Evolutionary conservation across 2,329 filamentous ascomycete species (phyloP).

Genomic region (Biscogniauxia sp.): DNA sequence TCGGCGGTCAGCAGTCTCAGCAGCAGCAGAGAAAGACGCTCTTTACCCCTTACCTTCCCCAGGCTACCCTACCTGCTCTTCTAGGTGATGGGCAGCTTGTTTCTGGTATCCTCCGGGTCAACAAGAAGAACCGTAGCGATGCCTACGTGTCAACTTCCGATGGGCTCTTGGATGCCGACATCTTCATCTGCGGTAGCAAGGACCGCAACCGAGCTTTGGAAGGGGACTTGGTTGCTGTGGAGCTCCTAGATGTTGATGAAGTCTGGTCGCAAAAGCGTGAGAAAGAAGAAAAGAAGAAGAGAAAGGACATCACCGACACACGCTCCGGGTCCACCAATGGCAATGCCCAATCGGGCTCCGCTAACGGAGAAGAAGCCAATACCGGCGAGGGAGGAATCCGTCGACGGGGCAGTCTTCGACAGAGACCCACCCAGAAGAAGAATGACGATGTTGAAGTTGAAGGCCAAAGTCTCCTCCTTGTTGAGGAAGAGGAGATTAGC

Average conservation of each 20-base stretch:
- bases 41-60: conserved; percentile 95
- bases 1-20: conserved; percentile 67
- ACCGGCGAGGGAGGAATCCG: conserved; percentile 80
- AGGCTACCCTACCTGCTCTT: conserved; percentile 87
- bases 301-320: conserved; percentile 96
- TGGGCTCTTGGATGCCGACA: conserved; percentile 85
- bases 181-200: conserved; percentile 99
- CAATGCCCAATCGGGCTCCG: conserved; percentile 61
- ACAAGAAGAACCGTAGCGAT: conserved; percentile 99
- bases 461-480: conserved; percentile 91
- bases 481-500: conserved; percentile 98
- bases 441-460: conserved; percentile 99
- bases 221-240: conserved; percentile 91
- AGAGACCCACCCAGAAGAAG: conserved; percentile 98
- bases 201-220: conserved; percentile 96
- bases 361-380: conserved; percentile 59
- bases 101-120: conserved; percentile 92
- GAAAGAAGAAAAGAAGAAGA: conserved; percentile 99
- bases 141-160: conserved; percentile 95
- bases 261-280: conserved; percentile 99
- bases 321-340: conserved; percentile 74
- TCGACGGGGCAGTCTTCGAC: conserved; percentile 88
- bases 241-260: conserved; percentile 95
- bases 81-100: conserved; percentile 91
- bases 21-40: conserved; percentile 96